Evolutionary conservation across 495 filamentous ascomycete genomes (phyloP).

Genomic region (Xylaria sp.): DNA sequence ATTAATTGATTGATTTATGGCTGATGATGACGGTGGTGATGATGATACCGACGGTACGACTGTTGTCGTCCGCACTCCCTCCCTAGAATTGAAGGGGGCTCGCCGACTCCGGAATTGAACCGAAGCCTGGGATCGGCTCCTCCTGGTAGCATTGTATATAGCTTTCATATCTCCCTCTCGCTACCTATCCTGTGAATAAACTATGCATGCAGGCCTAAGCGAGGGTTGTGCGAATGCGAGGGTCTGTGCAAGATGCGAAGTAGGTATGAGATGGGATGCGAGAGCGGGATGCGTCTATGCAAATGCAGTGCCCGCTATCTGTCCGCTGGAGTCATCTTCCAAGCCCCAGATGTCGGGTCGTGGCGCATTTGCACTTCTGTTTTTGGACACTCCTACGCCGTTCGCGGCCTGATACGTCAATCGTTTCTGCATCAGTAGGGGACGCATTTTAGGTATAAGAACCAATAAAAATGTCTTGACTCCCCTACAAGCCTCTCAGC

Average conservation of each 20-base stretch:
- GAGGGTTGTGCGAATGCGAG: neutral
- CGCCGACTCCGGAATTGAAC: neutral
- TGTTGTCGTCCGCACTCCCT: neutral
- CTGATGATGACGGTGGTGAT: neutral
- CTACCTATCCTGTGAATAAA: neutral
- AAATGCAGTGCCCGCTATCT: neutral
- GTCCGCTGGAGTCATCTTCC: conserved; percentile 4
- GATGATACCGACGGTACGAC: neutral
- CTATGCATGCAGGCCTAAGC: neutral
- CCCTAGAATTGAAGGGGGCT: neutral
- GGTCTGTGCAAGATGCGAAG: neutral
- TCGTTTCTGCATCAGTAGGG: conserved; percentile 17
- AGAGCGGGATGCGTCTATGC: neutral
- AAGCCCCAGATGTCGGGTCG: conserved; percentile 13
- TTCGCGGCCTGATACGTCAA: conserved; percentile 25
- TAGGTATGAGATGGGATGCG: neutral
- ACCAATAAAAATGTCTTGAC: conserved; percentile 5
- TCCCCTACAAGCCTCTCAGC: neutral
- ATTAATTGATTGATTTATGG: neutral
- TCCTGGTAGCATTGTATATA: neutral
- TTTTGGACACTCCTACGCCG: conserved; percentile 18
- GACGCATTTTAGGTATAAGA: neutral
- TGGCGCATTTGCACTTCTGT: conserved; percentile 20
- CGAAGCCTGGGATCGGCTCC: neutral
- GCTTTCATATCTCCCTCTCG: neutral